Evolutionary conservation across 169 alveolate species (phyloP).

Genomic region (Eimeria maxima): DNA sequence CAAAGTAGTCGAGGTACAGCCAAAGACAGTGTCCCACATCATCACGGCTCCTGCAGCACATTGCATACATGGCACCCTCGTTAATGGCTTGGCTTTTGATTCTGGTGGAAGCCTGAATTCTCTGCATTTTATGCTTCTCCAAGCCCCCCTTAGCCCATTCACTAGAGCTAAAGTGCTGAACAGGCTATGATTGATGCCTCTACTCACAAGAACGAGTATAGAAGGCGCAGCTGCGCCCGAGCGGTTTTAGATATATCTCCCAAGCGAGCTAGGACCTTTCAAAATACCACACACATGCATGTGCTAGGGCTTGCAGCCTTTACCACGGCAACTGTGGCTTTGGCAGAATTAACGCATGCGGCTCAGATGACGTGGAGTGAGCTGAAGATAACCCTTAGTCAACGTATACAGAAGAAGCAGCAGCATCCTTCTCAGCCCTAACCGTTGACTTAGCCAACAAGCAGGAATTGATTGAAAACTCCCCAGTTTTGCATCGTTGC

Average conservation of each 20-base stretch:
- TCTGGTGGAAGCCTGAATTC: background rate
- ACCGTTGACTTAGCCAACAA: background rate
- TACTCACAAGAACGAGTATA: constrained; percentile 77
- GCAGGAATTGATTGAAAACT: background rate
- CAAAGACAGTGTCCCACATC: constrained; percentile 83
- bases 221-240: constrained; percentile 77
- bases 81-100: background rate
- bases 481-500: background rate
- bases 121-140: background rate
- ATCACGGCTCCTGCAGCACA: constrained; percentile 69
- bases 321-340: background rate
- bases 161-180: background rate
- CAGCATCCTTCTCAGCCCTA: background rate
- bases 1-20: constrained; percentile 81
- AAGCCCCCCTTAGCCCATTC: background rate
- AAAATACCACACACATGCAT: background rate
- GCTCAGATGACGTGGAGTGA: background rate
- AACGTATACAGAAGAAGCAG: background rate
- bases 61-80: background rate
- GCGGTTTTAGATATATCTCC: constrained; percentile 79
- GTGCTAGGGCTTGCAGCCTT: background rate
- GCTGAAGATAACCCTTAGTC: background rate
- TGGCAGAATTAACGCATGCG: background rate
- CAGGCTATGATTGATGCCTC: background rate
- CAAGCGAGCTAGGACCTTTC: constrained; percentile 79